Evolutionary conservation across 108 stramenopile species (phyloP).

Genomic region (Stephanodiscus minutulus): DNA sequence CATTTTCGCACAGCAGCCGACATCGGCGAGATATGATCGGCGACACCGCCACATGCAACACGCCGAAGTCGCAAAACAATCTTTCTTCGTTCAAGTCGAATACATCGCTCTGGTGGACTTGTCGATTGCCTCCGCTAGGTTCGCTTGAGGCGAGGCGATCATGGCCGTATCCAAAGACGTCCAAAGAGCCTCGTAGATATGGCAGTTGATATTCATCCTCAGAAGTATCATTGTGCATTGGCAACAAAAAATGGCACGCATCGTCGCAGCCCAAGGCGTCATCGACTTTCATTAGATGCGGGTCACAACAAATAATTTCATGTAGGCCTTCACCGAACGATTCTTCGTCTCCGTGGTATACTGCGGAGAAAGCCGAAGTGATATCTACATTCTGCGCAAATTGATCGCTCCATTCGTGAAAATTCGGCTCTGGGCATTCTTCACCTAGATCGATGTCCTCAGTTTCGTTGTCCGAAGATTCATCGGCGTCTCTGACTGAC

Average conservation of each 20-base stretch:
- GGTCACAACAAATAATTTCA: neutral
- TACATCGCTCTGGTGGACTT: neutral
- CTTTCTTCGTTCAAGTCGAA: neutral
- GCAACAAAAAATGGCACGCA: neutral
- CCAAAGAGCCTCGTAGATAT: neutral
- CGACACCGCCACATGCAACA: neutral
- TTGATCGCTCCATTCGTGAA: no score
- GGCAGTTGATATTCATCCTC: neutral
- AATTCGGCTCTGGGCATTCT: neutral
- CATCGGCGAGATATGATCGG: slow-evolving; percentile 10
- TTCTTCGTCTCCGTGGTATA: neutral
- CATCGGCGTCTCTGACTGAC: no score
- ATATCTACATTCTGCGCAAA: neutral
- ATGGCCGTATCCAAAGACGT: neutral
- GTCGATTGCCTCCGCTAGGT: neutral
- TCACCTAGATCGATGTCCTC: neutral
- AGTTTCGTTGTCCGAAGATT: neutral
- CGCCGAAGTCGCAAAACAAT: slow-evolving; percentile 5
- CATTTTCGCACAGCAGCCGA: neutral
- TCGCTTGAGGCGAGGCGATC: neutral
- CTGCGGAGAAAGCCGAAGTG: neutral
- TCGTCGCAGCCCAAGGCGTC: neutral
- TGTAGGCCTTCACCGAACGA: neutral
- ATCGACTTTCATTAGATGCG: no score
- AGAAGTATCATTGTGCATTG: neutral